Percentiles rank a stretch among this genome's conserved stretches.
Conservation (phyloP, 2,329 filamentous ascomycete species). For the Sclerotinia sclerotiorum region DNA sequence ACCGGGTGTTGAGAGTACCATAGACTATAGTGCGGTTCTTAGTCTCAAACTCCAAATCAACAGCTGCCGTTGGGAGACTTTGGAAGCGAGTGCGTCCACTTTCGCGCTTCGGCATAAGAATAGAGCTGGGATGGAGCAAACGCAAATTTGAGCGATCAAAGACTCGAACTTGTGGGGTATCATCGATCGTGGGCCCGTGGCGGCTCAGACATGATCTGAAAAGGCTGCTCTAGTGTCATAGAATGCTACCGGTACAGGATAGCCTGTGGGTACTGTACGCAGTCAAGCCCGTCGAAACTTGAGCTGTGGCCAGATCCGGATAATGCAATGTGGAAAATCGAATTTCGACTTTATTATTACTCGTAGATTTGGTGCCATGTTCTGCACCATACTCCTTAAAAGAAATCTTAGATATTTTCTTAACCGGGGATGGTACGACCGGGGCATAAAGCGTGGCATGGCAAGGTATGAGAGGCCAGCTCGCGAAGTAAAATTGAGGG, state of each 20-base stretch:
- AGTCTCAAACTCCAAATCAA: neutral
- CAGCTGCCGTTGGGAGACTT: slow-evolving; percentile 3
- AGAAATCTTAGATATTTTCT: slow-evolving; percentile 1
- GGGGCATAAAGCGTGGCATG: slow-evolving; percentile 15
- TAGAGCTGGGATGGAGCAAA: slow-evolving; percentile 2
- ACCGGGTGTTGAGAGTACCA: neutral
- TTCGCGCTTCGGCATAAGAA: slow-evolving; percentile 13
- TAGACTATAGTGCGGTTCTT: neutral
- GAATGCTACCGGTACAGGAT: too few relatives aligned
- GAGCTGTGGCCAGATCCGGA: too few relatives aligned
- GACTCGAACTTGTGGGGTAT: slow-evolving; percentile 35
- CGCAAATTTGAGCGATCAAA: neutral
- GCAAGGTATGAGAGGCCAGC: slow-evolving; percentile 11
- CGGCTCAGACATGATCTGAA: slow-evolving; percentile 14
- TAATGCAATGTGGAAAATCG: neutral
- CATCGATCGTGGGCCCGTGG: slow-evolving; percentile 14
- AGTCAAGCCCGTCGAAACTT: too few relatives aligned
- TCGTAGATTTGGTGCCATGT: slow-evolving; percentile 23
- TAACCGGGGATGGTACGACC: slow-evolving; percentile 12
- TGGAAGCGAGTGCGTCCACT: slow-evolving; percentile 2
- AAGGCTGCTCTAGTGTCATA: neutral
- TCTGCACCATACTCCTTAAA: slow-evolving; percentile 30
- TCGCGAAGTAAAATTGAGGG: neutral
- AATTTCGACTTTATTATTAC: neutral
- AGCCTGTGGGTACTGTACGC: too few relatives aligned